Evolutionary conservation across 306 rosid genomes (phyloP).

Genomic region (Hippophae rhamnoides): DNA sequence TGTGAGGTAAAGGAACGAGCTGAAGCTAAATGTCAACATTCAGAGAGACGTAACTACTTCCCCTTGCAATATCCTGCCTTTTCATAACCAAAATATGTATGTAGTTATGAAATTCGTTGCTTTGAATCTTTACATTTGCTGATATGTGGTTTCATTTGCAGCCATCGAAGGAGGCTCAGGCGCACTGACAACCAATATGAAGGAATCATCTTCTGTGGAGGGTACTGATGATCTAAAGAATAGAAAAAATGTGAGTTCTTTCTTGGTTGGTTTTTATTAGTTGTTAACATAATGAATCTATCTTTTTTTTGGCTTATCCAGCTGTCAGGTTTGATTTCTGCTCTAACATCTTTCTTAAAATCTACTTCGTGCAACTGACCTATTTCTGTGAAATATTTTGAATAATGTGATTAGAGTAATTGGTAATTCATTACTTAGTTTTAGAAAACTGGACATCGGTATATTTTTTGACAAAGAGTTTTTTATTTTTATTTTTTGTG

Average conservation of each 20-base stretch:
- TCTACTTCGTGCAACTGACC: too few species aligned
- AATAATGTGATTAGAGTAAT: too few species aligned
- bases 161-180: slow-evolving; percentile 36
- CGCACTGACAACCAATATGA: slow-evolving; percentile 25
- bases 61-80: slow-evolving; percentile 13
- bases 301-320: background rate
- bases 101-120: slow-evolving; percentile 8
- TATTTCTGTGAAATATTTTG: too few species aligned
- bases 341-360: too few species aligned
- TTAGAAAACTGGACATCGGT: too few species aligned
- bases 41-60: slow-evolving; percentile 42
- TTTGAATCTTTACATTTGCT: slow-evolving; percentile 1
- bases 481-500: too few species aligned
- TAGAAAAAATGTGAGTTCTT: slow-evolving; percentile 55
- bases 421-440: too few species aligned
- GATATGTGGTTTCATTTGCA: slow-evolving; percentile 30
- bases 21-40: slow-evolving; percentile 39
- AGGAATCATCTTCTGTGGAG: slow-evolving; percentile 35
- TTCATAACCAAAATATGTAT: slow-evolving; percentile 6
- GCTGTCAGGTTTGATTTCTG: too few species aligned
- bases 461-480: too few species aligned
- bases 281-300: background rate
- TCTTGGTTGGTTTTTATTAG: slow-evolving; percentile 3
- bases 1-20: slow-evolving; percentile 39
- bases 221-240: slow-evolving; percentile 37